Evolutionary conservation across 2,329 filamentous ascomycete species (phyloP), one percentile per base, ranked within the genome.

Genomic region (Coniochaeta prunicola): DNA sequence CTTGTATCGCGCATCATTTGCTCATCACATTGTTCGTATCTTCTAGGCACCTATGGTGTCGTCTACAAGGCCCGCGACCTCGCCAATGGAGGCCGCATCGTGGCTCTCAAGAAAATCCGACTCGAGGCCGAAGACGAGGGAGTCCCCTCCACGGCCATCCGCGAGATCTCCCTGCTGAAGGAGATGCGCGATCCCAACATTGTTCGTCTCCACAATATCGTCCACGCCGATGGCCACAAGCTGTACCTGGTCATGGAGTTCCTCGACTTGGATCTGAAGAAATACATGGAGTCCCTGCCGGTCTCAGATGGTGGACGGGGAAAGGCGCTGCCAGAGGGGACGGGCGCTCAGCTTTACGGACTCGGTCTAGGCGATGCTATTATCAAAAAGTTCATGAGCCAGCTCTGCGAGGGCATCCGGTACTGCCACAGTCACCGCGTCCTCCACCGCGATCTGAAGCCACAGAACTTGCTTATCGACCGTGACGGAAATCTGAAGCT

Each of bases 161-260:
- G 91, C 67, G 91, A 96, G 74, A 96, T 96, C 70, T 93, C 90
- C 38, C 82, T 96, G 58, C 84, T 96, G 67, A 96, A 96, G 75
- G 91, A 96, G 75, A 92, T 96, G 90, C 89, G 88, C 70, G 88
- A 96, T 72, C 87, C 89, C 62, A 93, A 92, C 75, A 92, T 96
- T 66, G 90, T 96, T 63, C 85, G 85, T 64, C 83, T 96, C 57
- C 74, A 91, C 68, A 94, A 96, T 78, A 96, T 96, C 64, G 90
- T 96, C 56, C 91, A 96, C 71, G 90, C 91, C 69, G 91, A 96
- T 72, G 91, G 91, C 61, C 90, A 94, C 77, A 96, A 96, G 76
- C 84, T 96, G 40, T 96, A 96, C 74, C 87, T 96, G 38, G 91
- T 96, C 64, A 89, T 91, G 65, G 91, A 96, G 73, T 96, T 89